Evolutionary conservation across 148 eudicot species (phyloP), one percentile per base, ranked within the genome.

Genomic region (Gaultheria prostrata): DNA sequence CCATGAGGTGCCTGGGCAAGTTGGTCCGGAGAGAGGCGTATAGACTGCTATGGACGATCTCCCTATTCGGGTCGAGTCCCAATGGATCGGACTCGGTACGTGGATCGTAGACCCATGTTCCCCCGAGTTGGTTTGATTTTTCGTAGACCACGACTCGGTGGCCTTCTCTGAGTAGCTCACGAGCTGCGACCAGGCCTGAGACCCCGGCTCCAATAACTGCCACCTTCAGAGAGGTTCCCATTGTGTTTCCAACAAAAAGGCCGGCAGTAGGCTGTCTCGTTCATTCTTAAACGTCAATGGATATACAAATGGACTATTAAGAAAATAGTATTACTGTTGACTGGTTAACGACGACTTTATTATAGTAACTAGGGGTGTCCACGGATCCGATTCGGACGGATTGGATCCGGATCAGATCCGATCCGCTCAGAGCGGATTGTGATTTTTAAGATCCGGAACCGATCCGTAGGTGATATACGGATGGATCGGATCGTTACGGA

Each of bases 181-280:
- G 89, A 61, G 89, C 87, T 2, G 87, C 76, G 11, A 77, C 48
- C 0, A 89, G 83, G 1, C 89, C 91, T 3, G 84, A 77, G 0
- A 28, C 56, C 3, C 90, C 91, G 45, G 89, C 88, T 46, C 91
- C 91, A 63, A 89, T 89, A 33, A 89, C 91, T 0, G 91, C 89
- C 30, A 86, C 91, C 51, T 82, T 86, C 14, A 82, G 43, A 28
- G 79, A 80, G 24, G 79, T 48, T 79, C 63, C 83, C 87, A 83
- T 89, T 8, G 71, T 65, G 26, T 11, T 24, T 26, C 71, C 71
- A 24, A 3, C 10, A n/a, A 39, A 39, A 0, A 39, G 43, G 43
- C 43, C 43, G 43, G 43, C 43, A 6, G 43, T 39, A 4, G 43
- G 43, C 6, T 39, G 43, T 39, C 43, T 39, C 43, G 43, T 39